These are phyloP conservation scores for Debaryomyces subglobosus DNA, from an alignment of 1,139 yeast species.

Conservation along the genomic window DNA sequence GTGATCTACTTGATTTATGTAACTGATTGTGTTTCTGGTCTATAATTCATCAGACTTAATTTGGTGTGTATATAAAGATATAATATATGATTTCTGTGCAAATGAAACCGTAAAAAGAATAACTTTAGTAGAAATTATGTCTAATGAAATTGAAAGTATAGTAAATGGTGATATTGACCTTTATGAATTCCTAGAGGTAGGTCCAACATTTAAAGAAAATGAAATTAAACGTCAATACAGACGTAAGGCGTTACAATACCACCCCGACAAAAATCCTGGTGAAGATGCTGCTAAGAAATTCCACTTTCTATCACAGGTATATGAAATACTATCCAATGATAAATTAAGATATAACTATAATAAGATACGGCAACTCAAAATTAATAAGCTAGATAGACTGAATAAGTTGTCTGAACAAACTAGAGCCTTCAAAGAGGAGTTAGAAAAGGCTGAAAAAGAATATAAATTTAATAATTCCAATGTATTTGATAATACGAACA, in stretches of 20 bases:
- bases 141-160: constrained; percentile 13
- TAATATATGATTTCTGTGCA: neutral
- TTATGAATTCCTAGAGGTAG: constrained; percentile 35
- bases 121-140: neutral
- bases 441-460: constrained; percentile 32
- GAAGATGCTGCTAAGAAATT: constrained; percentile 39
- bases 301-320: constrained; percentile 39
- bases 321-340: constrained; percentile 41
- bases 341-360: constrained; percentile 40
- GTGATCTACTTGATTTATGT: neutral
- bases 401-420: constrained; percentile 30
- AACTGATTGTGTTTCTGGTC: neutral
- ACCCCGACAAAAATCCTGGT: constrained; percentile 57
- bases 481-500: constrained; percentile 13
- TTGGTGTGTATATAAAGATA: neutral
- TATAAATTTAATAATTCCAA: constrained; percentile 11
- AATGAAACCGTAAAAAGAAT: neutral
- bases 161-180: constrained; percentile 36
- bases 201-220: constrained; percentile 37
- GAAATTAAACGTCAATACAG: constrained; percentile 86
- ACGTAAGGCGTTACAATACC: constrained; percentile 73
- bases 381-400: constrained; percentile 15
- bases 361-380: constrained; percentile 23
- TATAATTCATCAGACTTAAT: neutral
- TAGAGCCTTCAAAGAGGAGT: constrained; percentile 35